Conservation (phyloP, 2,329 filamentous ascomycete genomes). For the Venturia pyrina region DNA sequence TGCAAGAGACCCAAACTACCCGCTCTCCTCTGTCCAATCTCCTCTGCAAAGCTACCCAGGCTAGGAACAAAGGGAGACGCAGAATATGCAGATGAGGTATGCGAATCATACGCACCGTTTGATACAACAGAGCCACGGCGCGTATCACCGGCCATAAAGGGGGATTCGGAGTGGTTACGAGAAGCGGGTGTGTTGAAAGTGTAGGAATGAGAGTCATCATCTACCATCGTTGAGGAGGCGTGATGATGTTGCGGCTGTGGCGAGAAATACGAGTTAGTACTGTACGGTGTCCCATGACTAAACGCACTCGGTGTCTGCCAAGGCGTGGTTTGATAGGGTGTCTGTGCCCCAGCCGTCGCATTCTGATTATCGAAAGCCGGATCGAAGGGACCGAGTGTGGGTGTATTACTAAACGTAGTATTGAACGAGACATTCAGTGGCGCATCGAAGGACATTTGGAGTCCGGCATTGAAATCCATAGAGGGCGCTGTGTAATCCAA, state of each 20-base stretch:
- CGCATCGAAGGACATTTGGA: slow-evolving; percentile 4
- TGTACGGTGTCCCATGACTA: neutral
- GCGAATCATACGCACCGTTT: neutral
- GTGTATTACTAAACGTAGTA: neutral
- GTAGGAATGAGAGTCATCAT: neutral
- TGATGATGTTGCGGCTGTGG: neutral
- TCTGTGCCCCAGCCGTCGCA: neutral
- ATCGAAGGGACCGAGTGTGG: neutral
- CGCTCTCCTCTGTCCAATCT: neutral
- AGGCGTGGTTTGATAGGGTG: neutral
- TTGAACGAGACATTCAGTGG: neutral
- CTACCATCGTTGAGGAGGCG: neutral
- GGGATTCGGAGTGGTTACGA: neutral
- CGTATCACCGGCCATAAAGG: neutral
- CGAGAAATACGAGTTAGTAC: neutral
- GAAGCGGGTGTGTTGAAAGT: neutral
- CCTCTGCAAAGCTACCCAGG: neutral
- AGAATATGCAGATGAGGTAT: neutral
- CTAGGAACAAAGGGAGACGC: neutral
- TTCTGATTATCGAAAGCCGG: neutral
- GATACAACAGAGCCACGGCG: neutral
- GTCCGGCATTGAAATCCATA: neutral
- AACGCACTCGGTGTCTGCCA: neutral
- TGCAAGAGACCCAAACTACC: neutral
- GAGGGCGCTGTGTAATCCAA: neutral